Evolutionary conservation across 371 early-diverging fungal genomes (phyloP), one percentile per base, ranked within the genome.

Genomic region (Nematocida sp.): DNA sequence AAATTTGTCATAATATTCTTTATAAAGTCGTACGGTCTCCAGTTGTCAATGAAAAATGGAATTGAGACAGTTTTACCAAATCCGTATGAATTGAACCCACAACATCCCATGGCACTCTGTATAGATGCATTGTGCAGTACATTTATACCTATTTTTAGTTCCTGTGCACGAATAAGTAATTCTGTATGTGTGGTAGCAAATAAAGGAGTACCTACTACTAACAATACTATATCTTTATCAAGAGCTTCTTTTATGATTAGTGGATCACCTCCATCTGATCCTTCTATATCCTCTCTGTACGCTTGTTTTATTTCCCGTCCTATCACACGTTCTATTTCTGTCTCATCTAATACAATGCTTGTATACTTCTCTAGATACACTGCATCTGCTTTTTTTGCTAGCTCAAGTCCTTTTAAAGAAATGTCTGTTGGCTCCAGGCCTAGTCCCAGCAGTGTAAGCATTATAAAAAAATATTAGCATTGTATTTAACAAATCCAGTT

Each of bases 171-270:
- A 72, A 95, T 89, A 15, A 95, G 91, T 23, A 99, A 89, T 86
- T 97, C 99, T 3, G 95, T 92, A 87, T 99, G 99, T 0, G 99
- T 99, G 3, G 99, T 99, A 18, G 99, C 99, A 50, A 95, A 92
- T 80, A 73, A 62, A 4, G 99, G 98, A 87, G 97, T 96, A 56
- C 99, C 99, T 0, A 96, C 96, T 6, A 99, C 99, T 70, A 99
- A 88, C 72, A 99, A 94, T 3, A 94, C 92, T 15, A 99, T 94
- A 82, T 95, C 90, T 54, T 91, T 90, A 40, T 84, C 89, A 78
- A 92, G 92, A 0, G 97, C 96, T 83, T 92, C 91, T 66, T 90
- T 88, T 55, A 97, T 89, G 82, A 99, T 95, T 23, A 87, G 85
- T 39, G 80, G 66, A n/a, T 78, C 80, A 3, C 40, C 50, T 7